These are phyloP conservation scores for Pythium aquatile DNA, from an alignment of 352 stramenopile species.

Conservation along the genomic window DNA sequence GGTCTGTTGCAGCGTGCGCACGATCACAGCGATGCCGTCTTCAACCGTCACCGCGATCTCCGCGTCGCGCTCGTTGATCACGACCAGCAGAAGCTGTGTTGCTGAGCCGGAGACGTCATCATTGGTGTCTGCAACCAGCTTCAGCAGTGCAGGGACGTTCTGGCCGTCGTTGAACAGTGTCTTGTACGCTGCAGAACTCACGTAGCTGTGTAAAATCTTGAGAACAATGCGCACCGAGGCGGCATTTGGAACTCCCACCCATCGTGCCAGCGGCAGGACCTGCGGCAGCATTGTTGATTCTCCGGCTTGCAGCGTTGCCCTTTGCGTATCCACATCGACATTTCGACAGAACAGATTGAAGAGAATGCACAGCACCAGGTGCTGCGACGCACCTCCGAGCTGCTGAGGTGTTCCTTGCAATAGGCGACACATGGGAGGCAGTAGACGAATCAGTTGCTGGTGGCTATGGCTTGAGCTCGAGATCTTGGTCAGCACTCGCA, in stretches of 20 bases:
- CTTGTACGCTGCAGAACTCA: slow-evolving; percentile 29
- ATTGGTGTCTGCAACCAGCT: slow-evolving; percentile 32
- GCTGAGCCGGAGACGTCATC: slow-evolving; percentile 44
- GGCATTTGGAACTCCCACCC: slow-evolving; percentile 37
- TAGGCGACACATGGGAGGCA: slow-evolving; percentile 30
- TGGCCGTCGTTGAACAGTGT: slow-evolving; percentile 51
- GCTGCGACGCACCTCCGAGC: slow-evolving; percentile 19
- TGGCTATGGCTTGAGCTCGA: slow-evolving; percentile 38
- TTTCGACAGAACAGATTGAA: slow-evolving; percentile 61
- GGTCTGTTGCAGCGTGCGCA: slow-evolving; percentile 40
- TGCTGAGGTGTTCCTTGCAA: slow-evolving; percentile 5
- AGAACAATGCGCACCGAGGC: slow-evolving; percentile 42
- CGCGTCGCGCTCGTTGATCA: slow-evolving; percentile 46
- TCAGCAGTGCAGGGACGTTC: slow-evolving; percentile 51
- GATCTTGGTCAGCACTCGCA: slow-evolving; percentile 49
- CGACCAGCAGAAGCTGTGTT: slow-evolving; percentile 42
- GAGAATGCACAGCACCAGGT: slow-evolving; percentile 51
- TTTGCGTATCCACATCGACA: slow-evolving; percentile 2
- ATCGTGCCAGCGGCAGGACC: slow-evolving; percentile 53
- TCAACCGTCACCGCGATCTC: slow-evolving; percentile 68
- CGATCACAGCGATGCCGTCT: slow-evolving; percentile 62
- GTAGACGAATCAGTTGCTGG: slow-evolving; percentile 35
- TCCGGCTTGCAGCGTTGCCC: slow-evolving; percentile 23
- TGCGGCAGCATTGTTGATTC: slow-evolving; percentile 44
- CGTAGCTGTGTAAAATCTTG: slow-evolving; percentile 52